Base-by-base conservation (phyloP, 75 land plant genomes). In the Isoetes taiwanensis region DNA sequence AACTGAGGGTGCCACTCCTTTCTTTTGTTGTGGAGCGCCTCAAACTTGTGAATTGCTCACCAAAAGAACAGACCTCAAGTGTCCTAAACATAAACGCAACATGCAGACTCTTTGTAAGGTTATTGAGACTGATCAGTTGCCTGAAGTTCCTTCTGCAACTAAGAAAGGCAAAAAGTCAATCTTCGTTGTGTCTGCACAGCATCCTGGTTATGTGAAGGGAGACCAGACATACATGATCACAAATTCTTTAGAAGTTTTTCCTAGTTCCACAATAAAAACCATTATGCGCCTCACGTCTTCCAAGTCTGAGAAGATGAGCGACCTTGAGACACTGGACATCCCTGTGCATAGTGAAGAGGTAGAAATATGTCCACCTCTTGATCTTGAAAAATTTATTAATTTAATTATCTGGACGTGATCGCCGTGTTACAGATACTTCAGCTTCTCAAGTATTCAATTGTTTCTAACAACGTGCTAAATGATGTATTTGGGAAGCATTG, bases 281-380 rank as follows among this genome's bases (percentile, higher is more conserved):
- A 39, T 65, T 24, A 26, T 65, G 9, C 28, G 42, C 2, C 34
- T 65, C 9, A 20, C 25, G 20, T 40, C 62, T 43, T 24, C 33
- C 17, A 26, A 24, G 32, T 29, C 59, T 12, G 67, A 65, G 24
- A 56, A 54, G 16, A 41, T 65, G 64, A 53, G 67, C 23, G 67
- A 65, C n/a, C 27, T 65, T 21, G 67, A 65, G n/a, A 65, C 59
- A 34, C 39, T 65, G 43, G 67, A 65, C 12, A 30, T 65, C 4
- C 1, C 34, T 34, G 67, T 65, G 28, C n/a, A 3, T 27, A 52
- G 43, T 1, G 52, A 41, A 14, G 67, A 65, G 67, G 67, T n/a
- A n/a, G n/a, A n/a, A n/a, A n/a, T n/a, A n/a, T n/a, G n/a, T n/a
- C n/a, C n/a, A n/a, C n/a, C n/a, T n/a, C n/a, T n/a, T n/a, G n/a